phyloP scores from a whole-genome alignment of 805 yeast species.

The Sugiyamaella mastotermitis region DNA sequence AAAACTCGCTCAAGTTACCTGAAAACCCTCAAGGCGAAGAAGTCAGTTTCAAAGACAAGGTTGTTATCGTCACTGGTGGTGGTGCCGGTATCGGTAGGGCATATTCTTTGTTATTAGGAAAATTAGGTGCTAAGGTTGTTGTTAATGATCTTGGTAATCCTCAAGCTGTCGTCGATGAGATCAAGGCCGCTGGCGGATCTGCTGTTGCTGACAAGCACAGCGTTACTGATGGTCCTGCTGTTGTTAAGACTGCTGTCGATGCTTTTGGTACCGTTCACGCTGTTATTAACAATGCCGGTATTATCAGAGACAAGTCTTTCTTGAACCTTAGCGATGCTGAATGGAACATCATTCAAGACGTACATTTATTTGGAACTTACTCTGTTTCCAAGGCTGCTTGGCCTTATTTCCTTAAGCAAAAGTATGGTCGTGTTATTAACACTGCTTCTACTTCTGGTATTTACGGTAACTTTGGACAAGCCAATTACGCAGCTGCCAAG shows the following conservation, averaged over 20 bases:
- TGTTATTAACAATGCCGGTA: conserved; percentile 90
- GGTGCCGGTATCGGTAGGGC: conserved; percentile 92
- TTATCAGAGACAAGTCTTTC: conserved; percentile 83
- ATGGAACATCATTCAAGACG: conserved; percentile 75
- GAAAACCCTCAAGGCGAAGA: conserved; percentile 52
- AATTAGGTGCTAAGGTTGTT: conserved; percentile 90
- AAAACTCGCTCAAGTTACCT: conserved; percentile 47
- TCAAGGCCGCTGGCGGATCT: conserved; percentile 61
- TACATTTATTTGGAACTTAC: conserved; percentile 79
- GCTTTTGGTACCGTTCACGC: conserved; percentile 80
- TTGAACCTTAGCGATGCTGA: conserved; percentile 75
- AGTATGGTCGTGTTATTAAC: conserved; percentile 76
- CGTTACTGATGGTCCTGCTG: conserved; percentile 71
- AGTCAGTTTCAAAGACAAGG: conserved; percentile 70
- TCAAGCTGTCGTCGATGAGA: conserved; percentile 64
- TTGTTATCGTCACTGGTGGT: conserved; percentile 90
- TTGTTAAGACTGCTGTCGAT: conserved; percentile 70
- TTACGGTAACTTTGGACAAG: conserved; percentile 96
- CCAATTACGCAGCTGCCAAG: conserved; percentile 93
- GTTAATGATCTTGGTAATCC: conserved; percentile 86
- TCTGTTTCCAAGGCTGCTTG: conserved; percentile 82
- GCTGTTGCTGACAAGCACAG: conserved; percentile 84
- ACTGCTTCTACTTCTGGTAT: conserved; percentile 95
- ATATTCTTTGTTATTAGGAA: conserved; percentile 79
- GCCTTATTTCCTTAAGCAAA: conserved; percentile 80